Percentiles rank a stretch among this genome's conserved stretches.
Evolutionary conservation across 31 red algal genomes (phyloP).

Genomic region (Asparagopsis taxiformis): DNA sequence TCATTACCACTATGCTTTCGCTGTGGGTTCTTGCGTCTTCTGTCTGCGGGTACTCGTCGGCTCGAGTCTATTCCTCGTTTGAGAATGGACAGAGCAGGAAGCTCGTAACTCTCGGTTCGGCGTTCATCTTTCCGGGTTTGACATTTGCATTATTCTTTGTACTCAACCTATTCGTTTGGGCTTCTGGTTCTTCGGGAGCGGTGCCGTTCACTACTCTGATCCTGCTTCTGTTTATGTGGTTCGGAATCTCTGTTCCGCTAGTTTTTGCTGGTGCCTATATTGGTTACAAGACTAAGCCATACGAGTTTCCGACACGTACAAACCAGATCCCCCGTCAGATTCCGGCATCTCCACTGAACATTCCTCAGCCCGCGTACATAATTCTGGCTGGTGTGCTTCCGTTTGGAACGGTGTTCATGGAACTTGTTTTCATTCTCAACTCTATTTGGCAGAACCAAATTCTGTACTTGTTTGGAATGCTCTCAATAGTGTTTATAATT

Average conservation of each 20-base stretch:
- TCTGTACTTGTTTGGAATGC: slow-evolving; percentile 91
- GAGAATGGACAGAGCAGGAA: slow-evolving; percentile 61
- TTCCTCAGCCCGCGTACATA: slow-evolving; percentile 59
- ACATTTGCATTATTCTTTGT: slow-evolving; percentile 77
- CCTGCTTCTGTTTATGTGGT: slow-evolving; percentile 79
- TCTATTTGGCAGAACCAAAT: slow-evolving; percentile 76
- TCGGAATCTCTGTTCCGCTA: slow-evolving; percentile 82
- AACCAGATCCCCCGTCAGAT: slow-evolving; percentile 88
- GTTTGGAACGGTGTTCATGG: slow-evolving; percentile 92
- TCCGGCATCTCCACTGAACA: slow-evolving; percentile 73
- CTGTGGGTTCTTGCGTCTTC: slow-evolving; percentile 75
- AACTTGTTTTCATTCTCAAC: slow-evolving; percentile 90
- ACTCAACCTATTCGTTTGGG: slow-evolving; percentile 88
- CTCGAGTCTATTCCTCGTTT: slow-evolving; percentile 72
- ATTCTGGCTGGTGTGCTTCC: slow-evolving; percentile 73
- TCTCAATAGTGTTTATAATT: slow-evolving; percentile 72
- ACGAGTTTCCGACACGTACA: slow-evolving; percentile 79
- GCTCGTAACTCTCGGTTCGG: slow-evolving; percentile 72
- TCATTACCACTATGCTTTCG: slow-evolving; percentile 85
- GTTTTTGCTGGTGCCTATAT: slow-evolving; percentile 75
- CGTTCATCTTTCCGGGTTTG: slow-evolving; percentile 75
- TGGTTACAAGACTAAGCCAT: slow-evolving; percentile 67
- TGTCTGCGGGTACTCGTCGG: slow-evolving; percentile 67
- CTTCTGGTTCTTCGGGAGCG: slow-evolving; percentile 63
- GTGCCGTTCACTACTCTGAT: slow-evolving; percentile 80